Percentiles rank a stretch among this genome's conserved stretches.
phyloP scores from a whole-genome alignment of 768 basidiomycete species.

The Arthromyces matolae region DNA sequence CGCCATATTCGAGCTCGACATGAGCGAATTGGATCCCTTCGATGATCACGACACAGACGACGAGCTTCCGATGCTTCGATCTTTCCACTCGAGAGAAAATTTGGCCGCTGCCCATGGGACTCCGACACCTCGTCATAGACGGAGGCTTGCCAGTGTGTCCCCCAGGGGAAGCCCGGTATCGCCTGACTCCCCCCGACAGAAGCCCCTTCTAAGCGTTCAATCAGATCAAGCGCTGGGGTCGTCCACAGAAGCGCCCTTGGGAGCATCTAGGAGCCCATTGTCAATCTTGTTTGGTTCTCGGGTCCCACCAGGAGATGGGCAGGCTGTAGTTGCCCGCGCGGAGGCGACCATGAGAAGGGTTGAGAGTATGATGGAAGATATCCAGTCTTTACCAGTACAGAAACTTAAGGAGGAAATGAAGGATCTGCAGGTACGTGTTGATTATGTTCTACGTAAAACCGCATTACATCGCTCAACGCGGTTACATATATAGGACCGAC shows the following conservation, averaged over 20 bases:
- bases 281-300: constrained; percentile 41
- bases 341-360: constrained; percentile 50
- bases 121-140: constrained; percentile 22
- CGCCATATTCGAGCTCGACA: constrained; percentile 74
- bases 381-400: constrained; percentile 59
- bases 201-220: no score
- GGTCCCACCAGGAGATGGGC: constrained; percentile 14
- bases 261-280: constrained; percentile 41
- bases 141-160: no score
- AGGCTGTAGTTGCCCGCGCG: constrained; percentile 24
- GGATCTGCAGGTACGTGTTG: constrained; percentile 66
- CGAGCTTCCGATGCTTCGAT: constrained; percentile 37
- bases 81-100: constrained; percentile 36
- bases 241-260: no score
- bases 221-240: no score
- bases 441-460: no score
- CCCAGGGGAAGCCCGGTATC: no score
- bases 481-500: constrained; percentile 70
- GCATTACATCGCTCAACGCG: no score
- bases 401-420: constrained; percentile 77
- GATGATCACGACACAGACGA: constrained; percentile 44
- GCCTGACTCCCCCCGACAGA: no score
- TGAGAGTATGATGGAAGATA: constrained; percentile 61
- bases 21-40: constrained; percentile 48
- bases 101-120: constrained; percentile 17